phyloP scores from a whole-genome alignment of 2,329 filamentous ascomycete genomes.

The Diaporthe helianthi region DNA sequence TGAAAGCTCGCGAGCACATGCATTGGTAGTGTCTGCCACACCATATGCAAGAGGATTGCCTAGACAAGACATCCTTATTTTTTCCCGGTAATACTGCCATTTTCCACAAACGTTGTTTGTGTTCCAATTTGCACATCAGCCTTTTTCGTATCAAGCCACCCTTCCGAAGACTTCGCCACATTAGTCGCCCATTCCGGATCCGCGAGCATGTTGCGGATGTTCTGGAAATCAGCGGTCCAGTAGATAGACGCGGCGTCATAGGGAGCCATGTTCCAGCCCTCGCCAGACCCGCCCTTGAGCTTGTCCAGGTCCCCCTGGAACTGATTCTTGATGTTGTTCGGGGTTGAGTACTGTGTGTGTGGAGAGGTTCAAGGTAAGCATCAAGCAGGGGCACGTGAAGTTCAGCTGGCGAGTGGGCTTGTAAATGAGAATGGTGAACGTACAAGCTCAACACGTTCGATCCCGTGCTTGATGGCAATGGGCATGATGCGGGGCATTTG shows the following conservation, averaged over 20 bases:
- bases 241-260: conserved; percentile 35
- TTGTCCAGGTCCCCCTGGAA: conserved; percentile 35
- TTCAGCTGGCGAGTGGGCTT: neutral
- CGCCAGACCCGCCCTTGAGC: conserved; percentile 21
- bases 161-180: neutral
- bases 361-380: neutral
- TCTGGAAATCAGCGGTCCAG: conserved; percentile 35
- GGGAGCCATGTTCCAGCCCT: conserved; percentile 35
- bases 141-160: conserved; percentile 23
- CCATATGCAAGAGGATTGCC: too few species aligned
- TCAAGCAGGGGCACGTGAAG: neutral
- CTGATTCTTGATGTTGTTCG: conserved; percentile 23
- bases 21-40: too few species aligned
- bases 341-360: conserved; percentile 30
- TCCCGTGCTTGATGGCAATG: conserved; percentile 29
- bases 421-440: neutral
- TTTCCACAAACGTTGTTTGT: conserved; percentile 34
- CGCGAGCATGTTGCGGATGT: conserved; percentile 29
- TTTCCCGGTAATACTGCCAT: conserved; percentile 33
- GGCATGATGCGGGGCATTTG: conserved; percentile 33
- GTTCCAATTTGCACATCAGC: conserved; percentile 33
- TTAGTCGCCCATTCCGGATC: conserved; percentile 3
- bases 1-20: neutral
- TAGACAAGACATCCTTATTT: too few species aligned
- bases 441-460: conserved; percentile 31